A percentile compares a stretch with the other conserved stretches of the same genome.
phyloP scores from a whole-genome alignment of 257 asterid genomes.

The Solanum tacnaense region DNA sequence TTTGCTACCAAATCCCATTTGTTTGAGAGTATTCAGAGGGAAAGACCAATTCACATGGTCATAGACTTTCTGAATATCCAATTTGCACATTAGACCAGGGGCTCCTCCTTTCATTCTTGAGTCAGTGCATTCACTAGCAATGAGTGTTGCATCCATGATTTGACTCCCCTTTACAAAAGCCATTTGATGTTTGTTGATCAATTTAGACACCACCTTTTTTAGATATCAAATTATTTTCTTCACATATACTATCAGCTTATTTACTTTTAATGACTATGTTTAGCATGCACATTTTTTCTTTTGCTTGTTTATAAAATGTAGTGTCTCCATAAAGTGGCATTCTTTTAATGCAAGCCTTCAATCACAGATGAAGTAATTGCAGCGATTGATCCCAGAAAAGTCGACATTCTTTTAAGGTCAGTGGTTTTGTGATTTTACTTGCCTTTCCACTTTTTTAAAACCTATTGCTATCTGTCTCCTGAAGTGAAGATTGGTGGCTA shows the following conservation, averaged over 20 bases:
- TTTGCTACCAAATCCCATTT: too few species aligned
- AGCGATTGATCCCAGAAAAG: slow-evolving; percentile 84
- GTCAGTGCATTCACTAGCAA: too few species aligned
- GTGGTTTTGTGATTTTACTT: neutral
- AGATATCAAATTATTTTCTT: neutral
- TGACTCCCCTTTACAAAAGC: too few species aligned
- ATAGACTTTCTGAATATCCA: too few species aligned
- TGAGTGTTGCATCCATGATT: too few species aligned
- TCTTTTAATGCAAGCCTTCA: slow-evolving; percentile 5
- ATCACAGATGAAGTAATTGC: slow-evolving; percentile 73
- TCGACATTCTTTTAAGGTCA: slow-evolving; percentile 88
- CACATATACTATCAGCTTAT: neutral
- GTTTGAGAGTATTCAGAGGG: too few species aligned
- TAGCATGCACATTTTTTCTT: neutral
- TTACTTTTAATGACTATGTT: neutral
- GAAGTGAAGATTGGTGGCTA: neutral
- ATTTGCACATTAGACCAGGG: too few species aligned
- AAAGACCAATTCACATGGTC: too few species aligned
- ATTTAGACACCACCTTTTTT: too few species aligned
- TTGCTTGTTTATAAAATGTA: neutral
- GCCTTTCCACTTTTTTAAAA: neutral
- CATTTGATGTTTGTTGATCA: too few species aligned
- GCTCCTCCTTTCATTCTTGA: too few species aligned
- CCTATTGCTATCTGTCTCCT: neutral
- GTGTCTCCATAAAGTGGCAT: slow-evolving; percentile 8